Conservation (phyloP, 495 filamentous ascomycete species). For the Pyrenula massariospora region DNA sequence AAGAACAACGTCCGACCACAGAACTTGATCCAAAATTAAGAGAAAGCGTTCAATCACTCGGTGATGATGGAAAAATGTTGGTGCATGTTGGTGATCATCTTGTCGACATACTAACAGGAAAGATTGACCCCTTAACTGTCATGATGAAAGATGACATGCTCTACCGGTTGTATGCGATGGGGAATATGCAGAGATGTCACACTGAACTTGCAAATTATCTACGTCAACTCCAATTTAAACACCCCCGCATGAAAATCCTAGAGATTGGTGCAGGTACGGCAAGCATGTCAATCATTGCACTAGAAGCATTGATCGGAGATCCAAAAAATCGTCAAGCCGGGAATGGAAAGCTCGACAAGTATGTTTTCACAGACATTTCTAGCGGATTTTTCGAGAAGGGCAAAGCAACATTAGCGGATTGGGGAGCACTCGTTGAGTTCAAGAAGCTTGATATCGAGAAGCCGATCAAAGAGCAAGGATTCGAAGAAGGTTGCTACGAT, state of each 20-base stretch:
- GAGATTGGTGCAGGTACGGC: slow-evolving; percentile 36
- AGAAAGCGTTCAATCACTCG: background rate
- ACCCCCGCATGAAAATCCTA: slow-evolving; percentile 31
- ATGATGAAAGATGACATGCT: slow-evolving; percentile 26
- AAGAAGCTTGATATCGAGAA: slow-evolving; percentile 30
- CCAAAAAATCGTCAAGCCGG: slow-evolving; percentile 17
- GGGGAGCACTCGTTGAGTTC: slow-evolving; percentile 18
- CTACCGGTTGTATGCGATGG: slow-evolving; percentile 16
- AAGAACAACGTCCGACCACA: background rate
- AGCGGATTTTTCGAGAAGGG: slow-evolving; percentile 22
- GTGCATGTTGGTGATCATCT: slow-evolving; percentile 4
- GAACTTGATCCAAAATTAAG: background rate
- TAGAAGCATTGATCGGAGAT: slow-evolving; percentile 17
- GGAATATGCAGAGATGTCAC: slow-evolving; percentile 13
- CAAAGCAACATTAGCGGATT: slow-evolving; percentile 11
- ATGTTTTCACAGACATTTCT: slow-evolving; percentile 23
- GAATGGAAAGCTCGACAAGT: slow-evolving; percentile 7
- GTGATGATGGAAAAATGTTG: background rate
- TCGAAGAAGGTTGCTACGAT: slow-evolving; percentile 31
- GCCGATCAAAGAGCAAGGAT: slow-evolving; percentile 34
- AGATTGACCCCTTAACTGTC: slow-evolving; percentile 27
- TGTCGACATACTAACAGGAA: slow-evolving; percentile 23
- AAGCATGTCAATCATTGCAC: slow-evolving; percentile 15
- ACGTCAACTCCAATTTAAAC: slow-evolving; percentile 21
- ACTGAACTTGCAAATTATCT: slow-evolving; percentile 13